Percentiles rank a stretch among this genome's conserved stretches.
Conservation (phyloP, 179 eudicot genomes). For the Corrigiola litoralis region DNA sequence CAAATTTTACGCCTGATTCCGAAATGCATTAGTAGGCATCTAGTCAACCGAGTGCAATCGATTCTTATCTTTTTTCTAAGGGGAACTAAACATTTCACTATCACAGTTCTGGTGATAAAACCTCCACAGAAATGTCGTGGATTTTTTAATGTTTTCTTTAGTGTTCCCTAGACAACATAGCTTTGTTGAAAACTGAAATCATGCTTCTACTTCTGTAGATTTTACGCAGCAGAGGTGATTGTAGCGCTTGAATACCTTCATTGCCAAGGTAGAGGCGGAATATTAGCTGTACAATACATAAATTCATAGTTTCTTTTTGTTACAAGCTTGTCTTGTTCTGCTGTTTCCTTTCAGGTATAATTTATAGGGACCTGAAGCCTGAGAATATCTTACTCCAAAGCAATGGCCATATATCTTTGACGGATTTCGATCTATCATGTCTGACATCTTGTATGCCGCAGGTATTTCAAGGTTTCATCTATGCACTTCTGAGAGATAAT, state of each 20-base stretch:
- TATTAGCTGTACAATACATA: neutral
- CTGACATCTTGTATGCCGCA: slow-evolving; percentile 98
- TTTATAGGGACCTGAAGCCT: slow-evolving; percentile 95
- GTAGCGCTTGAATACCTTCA: slow-evolving; percentile 96
- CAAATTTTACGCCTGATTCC: neutral
- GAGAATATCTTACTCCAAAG: slow-evolving; percentile 82
- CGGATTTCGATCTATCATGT: slow-evolving; percentile 97
- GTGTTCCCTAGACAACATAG: neutral
- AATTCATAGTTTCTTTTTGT: neutral
- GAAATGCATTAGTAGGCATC: neutral
- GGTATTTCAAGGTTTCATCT: slow-evolving; percentile 31
- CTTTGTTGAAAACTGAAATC: neutral
- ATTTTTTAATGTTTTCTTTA: neutral
- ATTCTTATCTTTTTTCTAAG: neutral
- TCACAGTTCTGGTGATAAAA: too few relatives aligned
- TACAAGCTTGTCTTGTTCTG: neutral
- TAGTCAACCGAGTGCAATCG: neutral
- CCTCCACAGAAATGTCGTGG: too few relatives aligned
- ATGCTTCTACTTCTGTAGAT: slow-evolving; percentile 40
- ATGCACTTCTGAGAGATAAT: neutral
- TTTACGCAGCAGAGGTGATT: slow-evolving; percentile 90
- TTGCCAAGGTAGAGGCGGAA: slow-evolving; percentile 74
- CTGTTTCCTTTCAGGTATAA: slow-evolving; percentile 54
- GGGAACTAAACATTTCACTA: too few relatives aligned
- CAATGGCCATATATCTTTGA: slow-evolving; percentile 77